Evolutionary conservation across 2,329 filamentous ascomycete genomes (phyloP).

Genomic region (Ilyonectria sp.): DNA sequence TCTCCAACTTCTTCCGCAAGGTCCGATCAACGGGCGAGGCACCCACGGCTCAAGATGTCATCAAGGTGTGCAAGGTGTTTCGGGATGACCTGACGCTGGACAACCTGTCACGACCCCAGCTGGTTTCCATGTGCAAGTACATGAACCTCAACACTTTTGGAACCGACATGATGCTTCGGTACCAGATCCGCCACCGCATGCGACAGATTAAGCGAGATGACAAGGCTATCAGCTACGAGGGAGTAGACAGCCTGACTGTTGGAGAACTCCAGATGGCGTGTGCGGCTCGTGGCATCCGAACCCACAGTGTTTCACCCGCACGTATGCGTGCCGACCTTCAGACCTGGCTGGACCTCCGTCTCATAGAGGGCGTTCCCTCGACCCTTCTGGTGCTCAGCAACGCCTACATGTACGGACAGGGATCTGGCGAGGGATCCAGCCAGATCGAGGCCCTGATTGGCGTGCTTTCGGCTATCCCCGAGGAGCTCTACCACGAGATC

Average conservation of each 20-base stretch:
- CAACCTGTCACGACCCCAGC: constrained; percentile 94
- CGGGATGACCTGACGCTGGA: constrained; percentile 97
- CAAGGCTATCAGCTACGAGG: constrained; percentile 92
- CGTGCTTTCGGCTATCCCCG: constrained; percentile 93
- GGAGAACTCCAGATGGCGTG: constrained; percentile 93
- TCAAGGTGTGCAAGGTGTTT: constrained; percentile 99
- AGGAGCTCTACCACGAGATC: constrained; percentile 99
- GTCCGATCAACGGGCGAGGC: constrained; percentile 91
- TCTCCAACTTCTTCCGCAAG: constrained; percentile 97
- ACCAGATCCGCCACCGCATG: constrained; percentile 98
- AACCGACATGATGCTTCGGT: constrained; percentile 97
- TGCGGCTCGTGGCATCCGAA: constrained; percentile 91
- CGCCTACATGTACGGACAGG: constrained; percentile 95
- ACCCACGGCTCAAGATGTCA: constrained; percentile 90
- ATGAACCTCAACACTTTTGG: constrained; percentile 98
- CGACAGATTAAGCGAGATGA: constrained; percentile 99
- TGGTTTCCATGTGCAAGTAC: constrained; percentile 98
- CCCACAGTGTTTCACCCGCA: constrained; percentile 90
- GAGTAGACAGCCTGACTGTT: constrained; percentile 93
- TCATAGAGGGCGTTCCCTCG: constrained; percentile 95
- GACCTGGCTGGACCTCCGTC: constrained; percentile 93
- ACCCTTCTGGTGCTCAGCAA: constrained; percentile 96
- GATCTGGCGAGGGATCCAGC: constrained; percentile 87
- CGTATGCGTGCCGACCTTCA: constrained; percentile 90
- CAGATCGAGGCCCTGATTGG: constrained; percentile 95